These are phyloP conservation scores for Zymoseptoria brevis DNA, from an alignment of 2,329 filamentous ascomycete species.

Conservation along the genomic window DNA sequence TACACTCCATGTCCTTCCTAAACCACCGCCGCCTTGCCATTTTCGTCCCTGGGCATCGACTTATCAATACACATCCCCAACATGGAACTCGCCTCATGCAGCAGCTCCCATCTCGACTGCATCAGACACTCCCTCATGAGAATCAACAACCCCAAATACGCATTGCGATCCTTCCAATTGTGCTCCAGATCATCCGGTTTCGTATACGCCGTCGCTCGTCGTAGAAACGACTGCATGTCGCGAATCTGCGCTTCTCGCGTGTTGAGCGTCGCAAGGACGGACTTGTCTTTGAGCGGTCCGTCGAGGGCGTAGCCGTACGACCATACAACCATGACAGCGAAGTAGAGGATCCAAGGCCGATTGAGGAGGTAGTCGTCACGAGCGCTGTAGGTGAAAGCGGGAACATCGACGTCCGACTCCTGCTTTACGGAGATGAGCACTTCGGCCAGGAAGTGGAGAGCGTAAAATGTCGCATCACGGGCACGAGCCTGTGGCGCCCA, in stretches of 20 bases:
- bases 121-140: slow-evolving; percentile 74
- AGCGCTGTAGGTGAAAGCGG: slow-evolving; percentile 58
- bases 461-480: slow-evolving; percentile 86
- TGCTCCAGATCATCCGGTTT: slow-evolving; percentile 68
- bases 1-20: neutral
- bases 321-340: slow-evolving; percentile 88
- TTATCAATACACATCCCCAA: slow-evolving; percentile 72
- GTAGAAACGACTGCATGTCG: slow-evolving; percentile 74
- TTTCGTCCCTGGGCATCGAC: slow-evolving; percentile 31
- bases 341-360: slow-evolving; percentile 91
- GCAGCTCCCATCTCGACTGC: slow-evolving; percentile 80
- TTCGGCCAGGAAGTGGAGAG: slow-evolving; percentile 77
- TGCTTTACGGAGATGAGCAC: slow-evolving; percentile 56
- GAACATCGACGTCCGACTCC: slow-evolving; percentile 5
- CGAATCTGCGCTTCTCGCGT: slow-evolving; percentile 58
- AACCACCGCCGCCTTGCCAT: slow-evolving; percentile 2
- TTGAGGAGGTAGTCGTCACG: slow-evolving; percentile 85
- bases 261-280: slow-evolving; percentile 37
- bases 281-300: slow-evolving; percentile 46
- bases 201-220: slow-evolving; percentile 60
- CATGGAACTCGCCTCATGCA: slow-evolving; percentile 77
- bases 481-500: slow-evolving; percentile 88
- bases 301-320: slow-evolving; percentile 88
- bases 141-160: slow-evolving; percentile 71
- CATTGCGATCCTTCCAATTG: slow-evolving; percentile 66